Conservation (phyloP, 139 green algal species). For the Spirogloea muscicola region DNA sequence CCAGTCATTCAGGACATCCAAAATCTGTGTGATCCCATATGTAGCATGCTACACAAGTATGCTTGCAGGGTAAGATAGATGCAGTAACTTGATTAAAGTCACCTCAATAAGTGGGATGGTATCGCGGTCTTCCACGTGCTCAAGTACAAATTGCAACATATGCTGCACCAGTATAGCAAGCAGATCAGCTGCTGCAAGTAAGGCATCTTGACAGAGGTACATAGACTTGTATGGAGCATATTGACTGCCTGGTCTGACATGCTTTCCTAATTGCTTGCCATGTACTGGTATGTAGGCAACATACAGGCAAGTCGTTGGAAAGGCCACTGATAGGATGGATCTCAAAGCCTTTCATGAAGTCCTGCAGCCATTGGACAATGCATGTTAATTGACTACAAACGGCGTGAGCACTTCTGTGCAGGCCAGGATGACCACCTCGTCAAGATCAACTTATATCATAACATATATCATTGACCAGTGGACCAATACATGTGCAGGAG, state of each 20-base stretch:
- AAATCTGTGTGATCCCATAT: no score
- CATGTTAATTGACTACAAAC: neutral
- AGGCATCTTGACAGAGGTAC: no score
- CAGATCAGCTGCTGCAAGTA: no score
- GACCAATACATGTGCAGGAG: neutral
- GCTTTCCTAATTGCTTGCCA: no score
- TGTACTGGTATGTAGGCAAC: no score
- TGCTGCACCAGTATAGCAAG: conserved; percentile 5
- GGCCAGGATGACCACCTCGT: neutral
- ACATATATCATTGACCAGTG: neutral
- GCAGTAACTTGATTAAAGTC: conserved; percentile 16
- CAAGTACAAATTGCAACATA: conserved; percentile 37
- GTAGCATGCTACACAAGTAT: no score
- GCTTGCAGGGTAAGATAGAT: no score
- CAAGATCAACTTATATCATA: neutral
- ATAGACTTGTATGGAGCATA: no score
- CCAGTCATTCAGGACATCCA: no score
- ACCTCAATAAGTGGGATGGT: conserved; percentile 74
- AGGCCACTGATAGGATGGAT: conserved; percentile 43
- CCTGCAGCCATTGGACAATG: neutral
- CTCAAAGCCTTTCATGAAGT: conserved; percentile 30
- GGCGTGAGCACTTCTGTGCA: neutral
- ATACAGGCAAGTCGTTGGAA: conserved; percentile 25
- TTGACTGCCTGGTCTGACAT: no score
- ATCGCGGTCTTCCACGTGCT: conserved; percentile 27